These are phyloP conservation scores for Amylostereum areolatum DNA, from an alignment of 1,284 basidiomycete species.

Conservation along the genomic window DNA sequence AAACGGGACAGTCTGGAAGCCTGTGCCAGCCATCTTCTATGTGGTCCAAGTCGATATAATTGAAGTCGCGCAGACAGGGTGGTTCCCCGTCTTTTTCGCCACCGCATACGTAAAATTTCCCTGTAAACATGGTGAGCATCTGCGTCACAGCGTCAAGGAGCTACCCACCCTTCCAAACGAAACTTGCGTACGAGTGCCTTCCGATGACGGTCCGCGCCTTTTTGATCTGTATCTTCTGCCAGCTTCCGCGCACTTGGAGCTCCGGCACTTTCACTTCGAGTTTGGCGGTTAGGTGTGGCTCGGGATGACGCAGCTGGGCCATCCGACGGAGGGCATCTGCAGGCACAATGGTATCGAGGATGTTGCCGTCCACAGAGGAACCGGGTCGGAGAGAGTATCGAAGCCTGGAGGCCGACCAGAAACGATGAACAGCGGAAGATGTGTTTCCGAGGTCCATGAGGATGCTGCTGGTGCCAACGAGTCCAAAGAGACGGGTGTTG, in stretches of 20 bases:
- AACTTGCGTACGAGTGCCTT: constrained; percentile 18
- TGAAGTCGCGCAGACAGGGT: constrained; percentile 26
- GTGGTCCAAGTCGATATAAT: constrained; percentile 24
- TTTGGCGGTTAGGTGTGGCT: constrained; percentile 15
- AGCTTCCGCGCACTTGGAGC: constrained; percentile 22
- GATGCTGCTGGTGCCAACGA: too few relatives aligned
- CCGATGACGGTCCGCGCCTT: constrained; percentile 12
- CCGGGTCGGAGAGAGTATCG: too few relatives aligned
- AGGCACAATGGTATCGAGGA: too few relatives aligned
- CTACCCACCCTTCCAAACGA: constrained; percentile 20
- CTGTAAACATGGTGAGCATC: constrained; percentile 13
- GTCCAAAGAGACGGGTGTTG: too few relatives aligned
- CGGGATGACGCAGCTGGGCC: constrained; percentile 15
- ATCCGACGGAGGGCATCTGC: too few relatives aligned
- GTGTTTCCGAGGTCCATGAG: too few relatives aligned
- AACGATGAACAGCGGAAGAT: too few relatives aligned
- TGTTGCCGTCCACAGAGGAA: too few relatives aligned
- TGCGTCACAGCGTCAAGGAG: background rate
- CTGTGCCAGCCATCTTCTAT: constrained; percentile 23
- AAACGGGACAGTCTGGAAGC: constrained; percentile 24
- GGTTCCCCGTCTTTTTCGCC: constrained; percentile 22
- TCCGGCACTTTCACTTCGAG: constrained; percentile 15
- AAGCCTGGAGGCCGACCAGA: too few relatives aligned
- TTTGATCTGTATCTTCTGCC: constrained; percentile 19
- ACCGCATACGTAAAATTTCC: constrained; percentile 28